These are phyloP conservation scores for Corylus americana DNA, from an alignment of 306 rosid species.

Conservation along the genomic window DNA sequence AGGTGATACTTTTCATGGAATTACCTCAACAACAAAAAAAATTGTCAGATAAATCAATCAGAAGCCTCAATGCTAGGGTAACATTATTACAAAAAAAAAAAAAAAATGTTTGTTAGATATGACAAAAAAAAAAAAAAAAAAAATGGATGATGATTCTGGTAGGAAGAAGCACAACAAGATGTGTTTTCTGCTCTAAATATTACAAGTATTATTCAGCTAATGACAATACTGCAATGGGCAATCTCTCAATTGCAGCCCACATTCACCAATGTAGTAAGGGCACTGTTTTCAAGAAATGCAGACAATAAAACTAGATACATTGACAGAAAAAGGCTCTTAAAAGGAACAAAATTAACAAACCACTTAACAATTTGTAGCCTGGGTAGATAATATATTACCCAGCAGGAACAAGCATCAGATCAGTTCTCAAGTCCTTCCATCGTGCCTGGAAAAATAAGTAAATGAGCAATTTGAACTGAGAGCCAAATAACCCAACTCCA, in stretches of 20 bases:
- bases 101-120: background rate
- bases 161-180: background rate
- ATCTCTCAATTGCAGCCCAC: slow-evolving; percentile 16
- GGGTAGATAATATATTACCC: slow-evolving; percentile 60
- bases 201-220: slow-evolving; percentile 1
- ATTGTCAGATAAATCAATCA: slow-evolving; percentile 6
- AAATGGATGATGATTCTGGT: background rate
- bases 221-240: background rate
- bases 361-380: slow-evolving; percentile 17
- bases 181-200: too few species aligned
- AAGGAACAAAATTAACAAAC: slow-evolving; percentile 12
- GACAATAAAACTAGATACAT: background rate
- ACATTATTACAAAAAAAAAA: background rate
- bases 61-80: too few species aligned
- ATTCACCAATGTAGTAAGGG: slow-evolving; percentile 4
- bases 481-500: slow-evolving; percentile 11
- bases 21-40: background rate
- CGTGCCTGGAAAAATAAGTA: slow-evolving; percentile 53
- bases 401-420: slow-evolving; percentile 79
- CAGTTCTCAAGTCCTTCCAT: slow-evolving; percentile 92
- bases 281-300: background rate
- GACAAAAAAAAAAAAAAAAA: background rate
- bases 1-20: background rate
- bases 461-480: slow-evolving; percentile 21
- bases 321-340: background rate